These are phyloP conservation scores for Daldinia sp. DNA, from an alignment of 2,329 filamentous ascomycete genomes.

Conservation along the genomic window DNA sequence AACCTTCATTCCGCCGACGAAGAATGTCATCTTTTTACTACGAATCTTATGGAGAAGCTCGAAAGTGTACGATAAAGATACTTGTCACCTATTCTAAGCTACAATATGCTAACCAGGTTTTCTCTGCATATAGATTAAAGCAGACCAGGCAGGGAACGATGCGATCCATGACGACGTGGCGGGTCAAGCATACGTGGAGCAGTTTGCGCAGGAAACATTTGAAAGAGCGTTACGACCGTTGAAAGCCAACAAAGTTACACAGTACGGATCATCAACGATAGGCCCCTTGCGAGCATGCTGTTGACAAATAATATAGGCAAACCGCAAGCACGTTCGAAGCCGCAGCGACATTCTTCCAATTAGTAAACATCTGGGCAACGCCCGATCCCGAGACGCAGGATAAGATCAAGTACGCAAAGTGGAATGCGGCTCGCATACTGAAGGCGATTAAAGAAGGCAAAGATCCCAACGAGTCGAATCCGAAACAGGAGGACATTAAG, in stretches of 20 bases:
- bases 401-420: constrained; percentile 97
- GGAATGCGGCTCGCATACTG: constrained; percentile 88
- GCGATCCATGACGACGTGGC: constrained; percentile 85
- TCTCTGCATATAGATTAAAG: constrained; percentile 65
- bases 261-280: constrained; percentile 55
- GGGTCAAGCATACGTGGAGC: constrained; percentile 90
- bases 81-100: not conserved
- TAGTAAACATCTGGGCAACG: constrained; percentile 83
- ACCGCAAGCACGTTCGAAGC: constrained; percentile 95
- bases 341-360: constrained; percentile 88
- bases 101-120: not conserved
- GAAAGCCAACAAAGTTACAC: constrained; percentile 82
- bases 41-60: constrained; percentile 86
- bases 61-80: constrained; percentile 67
- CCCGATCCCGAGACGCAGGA: constrained; percentile 77
- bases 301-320: constrained; percentile 62
- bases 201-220: constrained; percentile 91
- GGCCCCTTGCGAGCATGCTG: not conserved
- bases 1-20: constrained; percentile 80
- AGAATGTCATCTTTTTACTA: constrained; percentile 83
- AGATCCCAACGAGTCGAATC: constrained; percentile 92
- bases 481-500: constrained; percentile 65
- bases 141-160: constrained; percentile 77
- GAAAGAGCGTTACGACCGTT: constrained; percentile 83
- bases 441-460: constrained; percentile 90